Evolutionary conservation across 768 basidiomycete genomes (phyloP), one percentile per base, ranked within the genome.

Genomic region (Leccinum fibrillosum): DNA sequence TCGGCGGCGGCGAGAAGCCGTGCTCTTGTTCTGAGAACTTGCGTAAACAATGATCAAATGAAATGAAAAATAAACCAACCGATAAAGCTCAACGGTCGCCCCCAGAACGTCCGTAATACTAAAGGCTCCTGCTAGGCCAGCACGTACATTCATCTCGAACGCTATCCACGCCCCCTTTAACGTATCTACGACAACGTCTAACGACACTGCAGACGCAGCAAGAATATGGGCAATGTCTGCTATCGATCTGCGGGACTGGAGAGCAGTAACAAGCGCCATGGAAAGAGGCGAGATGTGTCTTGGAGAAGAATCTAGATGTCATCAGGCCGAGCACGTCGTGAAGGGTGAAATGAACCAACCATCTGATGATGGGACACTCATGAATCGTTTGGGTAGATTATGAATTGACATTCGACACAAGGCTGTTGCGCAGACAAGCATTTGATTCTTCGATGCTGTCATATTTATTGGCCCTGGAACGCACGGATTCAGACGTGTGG

Each of bases 191-290:
- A 82, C 73, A n/a, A 78, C 76, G 15, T 76, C 65, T 32, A 78
- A 61, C 0, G 81, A 63, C 5, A 76, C 69, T 2, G 77, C 68
- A 17, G 78, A 73, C 28, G 71, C 67, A 7, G 83, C 75, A 32
- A 92, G 74, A 25, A 76, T 62, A 65, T 87, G 86, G 21, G 80
- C 76, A 35, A 90, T 71, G 65, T 92, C 90, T 10, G 81, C 73
- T 30, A 84, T 74, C n/a, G 82, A 78, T 56, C 71, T 76, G 49
- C 80, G 77, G 2, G 81, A 77, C 28, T 81, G 75, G 49, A 89
- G 75, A 12, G 86, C 80, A 15, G 67, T 63, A 4, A 72, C 62
- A 26, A 79, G 68, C 2, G 60, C 59, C 52, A 63, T 34, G 57
- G 63, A 60, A 53, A 69, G 63, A 13, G 60, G 59, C 8, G 60